phyloP scores from a whole-genome alignment of 768 basidiomycete species.

The Antrodiella citrinella region DNA sequence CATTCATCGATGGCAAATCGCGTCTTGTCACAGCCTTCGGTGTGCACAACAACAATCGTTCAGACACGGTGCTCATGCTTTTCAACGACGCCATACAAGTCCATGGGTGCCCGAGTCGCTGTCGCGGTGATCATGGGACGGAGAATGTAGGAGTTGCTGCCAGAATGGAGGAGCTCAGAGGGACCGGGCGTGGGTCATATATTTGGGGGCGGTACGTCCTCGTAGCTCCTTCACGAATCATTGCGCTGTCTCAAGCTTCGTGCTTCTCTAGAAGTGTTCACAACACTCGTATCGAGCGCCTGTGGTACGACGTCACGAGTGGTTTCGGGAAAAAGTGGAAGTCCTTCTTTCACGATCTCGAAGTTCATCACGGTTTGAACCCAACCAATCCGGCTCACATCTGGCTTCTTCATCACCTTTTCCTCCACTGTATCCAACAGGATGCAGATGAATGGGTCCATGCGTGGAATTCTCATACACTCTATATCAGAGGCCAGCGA shows the following conservation, averaged over 20 bases:
- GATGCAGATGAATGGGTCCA: conserved; percentile 6
- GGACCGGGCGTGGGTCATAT: conserved; percentile 16
- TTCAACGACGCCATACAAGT: conserved; percentile 8
- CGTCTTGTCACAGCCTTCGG: conserved; percentile 10
- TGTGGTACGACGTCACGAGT: conserved; percentile 21
- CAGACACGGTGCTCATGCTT: conserved; percentile 11
- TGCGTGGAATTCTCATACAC: conserved; percentile 1
- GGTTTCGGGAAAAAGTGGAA: conserved; percentile 18
- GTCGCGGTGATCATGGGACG: conserved; percentile 21
- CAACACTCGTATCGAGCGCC: conserved; percentile 20
- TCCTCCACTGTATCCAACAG: conserved; percentile 16
- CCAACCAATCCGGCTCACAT: conserved; percentile 14
- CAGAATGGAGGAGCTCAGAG: conserved; percentile 17
- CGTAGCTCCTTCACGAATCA: background rate
- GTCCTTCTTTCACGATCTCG: conserved; percentile 15
- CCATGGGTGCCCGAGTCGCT: conserved; percentile 16
- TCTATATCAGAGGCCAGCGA: conserved; percentile 2
- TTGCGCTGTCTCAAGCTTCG: background rate
- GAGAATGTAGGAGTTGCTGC: conserved; percentile 21
- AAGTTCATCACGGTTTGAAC: conserved; percentile 17
- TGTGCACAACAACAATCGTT: conserved; percentile 14
- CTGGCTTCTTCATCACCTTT: conserved; percentile 23
- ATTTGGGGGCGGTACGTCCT: conserved; percentile 18
- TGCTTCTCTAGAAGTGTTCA: conserved; percentile 16
- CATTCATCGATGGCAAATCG: conserved; percentile 19